These are phyloP conservation scores for Trichopus zeylanicus DNA, from an alignment of 116 monocot genomes.

Conservation along the genomic window DNA sequence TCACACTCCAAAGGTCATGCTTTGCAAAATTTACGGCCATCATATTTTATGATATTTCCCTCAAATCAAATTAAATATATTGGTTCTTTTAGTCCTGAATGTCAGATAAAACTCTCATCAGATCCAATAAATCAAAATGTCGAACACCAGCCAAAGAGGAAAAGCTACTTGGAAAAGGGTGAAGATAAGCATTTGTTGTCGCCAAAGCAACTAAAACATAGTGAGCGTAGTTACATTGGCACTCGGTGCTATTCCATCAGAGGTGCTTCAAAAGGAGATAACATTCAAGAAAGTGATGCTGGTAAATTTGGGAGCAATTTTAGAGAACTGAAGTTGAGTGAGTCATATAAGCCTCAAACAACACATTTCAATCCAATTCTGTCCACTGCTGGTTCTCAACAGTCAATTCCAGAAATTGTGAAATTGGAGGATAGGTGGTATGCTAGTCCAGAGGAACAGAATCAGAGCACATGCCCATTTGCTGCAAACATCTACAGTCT, in stretches of 20 bases:
- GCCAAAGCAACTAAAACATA: constrained; percentile 24
- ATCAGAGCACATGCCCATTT: constrained; percentile 16
- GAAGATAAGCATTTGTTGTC: constrained; percentile 1
- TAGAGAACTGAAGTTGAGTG: constrained; percentile 14
- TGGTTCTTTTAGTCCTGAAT: constrained; percentile 40
- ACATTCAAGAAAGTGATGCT: constrained; percentile 14
- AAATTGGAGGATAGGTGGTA: constrained; percentile 87
- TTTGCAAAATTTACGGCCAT: constrained; percentile 61
- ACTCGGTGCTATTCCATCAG: constrained; percentile 1
- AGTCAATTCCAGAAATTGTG: constrained; percentile 20
- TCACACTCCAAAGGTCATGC: constrained; percentile 55
- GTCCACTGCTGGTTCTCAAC: constrained; percentile 3
- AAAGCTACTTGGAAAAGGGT: constrained; percentile 22
- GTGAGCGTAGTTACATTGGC: neutral
- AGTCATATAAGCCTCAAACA: constrained; percentile 1
- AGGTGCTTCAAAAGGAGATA: constrained; percentile 4
- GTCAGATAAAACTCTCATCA: constrained; percentile 7
- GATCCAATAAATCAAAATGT: constrained; percentile 15
- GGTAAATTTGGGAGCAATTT: constrained; percentile 11
- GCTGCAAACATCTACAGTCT: constrained; percentile 84
- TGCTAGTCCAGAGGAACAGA: constrained; percentile 68
- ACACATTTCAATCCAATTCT: constrained; percentile 4
- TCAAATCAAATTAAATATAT: constrained; percentile 59
- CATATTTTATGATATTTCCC: constrained; percentile 45
- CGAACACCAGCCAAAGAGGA: too few species aligned